Conservation (phyloP, 306 rosid species). For the Citrullus mucosospermus region DNA sequence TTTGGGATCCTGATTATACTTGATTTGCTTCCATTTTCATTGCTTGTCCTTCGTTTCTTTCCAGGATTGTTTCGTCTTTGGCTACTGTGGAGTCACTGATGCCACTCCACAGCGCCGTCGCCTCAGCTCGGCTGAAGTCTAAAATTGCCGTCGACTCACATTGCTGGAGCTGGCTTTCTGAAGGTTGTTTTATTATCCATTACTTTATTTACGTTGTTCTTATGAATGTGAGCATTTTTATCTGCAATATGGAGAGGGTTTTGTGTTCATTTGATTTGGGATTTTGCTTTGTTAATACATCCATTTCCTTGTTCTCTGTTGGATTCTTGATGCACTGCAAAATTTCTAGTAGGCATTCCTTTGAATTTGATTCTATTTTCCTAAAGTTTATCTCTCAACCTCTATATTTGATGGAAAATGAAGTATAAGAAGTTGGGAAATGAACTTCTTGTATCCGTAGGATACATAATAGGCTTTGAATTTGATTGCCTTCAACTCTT, state of each 20-base stretch:
- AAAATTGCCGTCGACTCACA: conserved; percentile 55
- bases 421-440: neutral
- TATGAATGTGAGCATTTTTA: neutral
- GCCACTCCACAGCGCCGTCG: conserved; percentile 82
- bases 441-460: neutral
- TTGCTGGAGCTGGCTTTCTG: conserved; percentile 87
- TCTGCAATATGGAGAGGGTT: neutral
- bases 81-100: conserved; percentile 62
- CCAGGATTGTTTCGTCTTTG: conserved; percentile 45
- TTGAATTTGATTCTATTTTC: neutral
- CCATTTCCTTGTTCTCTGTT: neutral
- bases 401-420: neutral
- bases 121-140: conserved; percentile 78
- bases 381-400: neutral
- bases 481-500: neutral
- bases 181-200: conserved; percentile 24
- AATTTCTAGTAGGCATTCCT: neutral
- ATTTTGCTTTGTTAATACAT: neutral
- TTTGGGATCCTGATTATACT: neutral
- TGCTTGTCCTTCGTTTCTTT: neutral
- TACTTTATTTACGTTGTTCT: neutral
- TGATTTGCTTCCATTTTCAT: neutral
- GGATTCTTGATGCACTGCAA: neutral
- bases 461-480: too few species aligned
- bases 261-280: neutral